Base-by-base conservation (phyloP, 1,139 yeast genomes). In the Protomyces inundatus region DNA sequence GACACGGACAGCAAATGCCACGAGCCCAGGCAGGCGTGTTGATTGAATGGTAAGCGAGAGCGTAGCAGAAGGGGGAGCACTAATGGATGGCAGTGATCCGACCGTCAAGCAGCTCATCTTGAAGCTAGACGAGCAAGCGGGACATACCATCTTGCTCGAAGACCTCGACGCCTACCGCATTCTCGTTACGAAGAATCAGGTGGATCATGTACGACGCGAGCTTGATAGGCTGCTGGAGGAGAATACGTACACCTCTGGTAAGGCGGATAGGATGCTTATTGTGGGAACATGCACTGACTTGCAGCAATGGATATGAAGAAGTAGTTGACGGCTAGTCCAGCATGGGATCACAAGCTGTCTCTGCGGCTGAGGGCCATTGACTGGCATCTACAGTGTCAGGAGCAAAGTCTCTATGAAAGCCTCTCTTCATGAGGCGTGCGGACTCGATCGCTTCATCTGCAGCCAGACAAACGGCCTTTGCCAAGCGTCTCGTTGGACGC, bases 91-190 rank as follows among this genome's bases (percentile, higher is more conserved):
- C 16, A 63, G 65, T 52, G 65, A 63, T 34, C 65, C 65, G 32
- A 63, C 65, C 4, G 65, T 63, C 23, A 57, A 56, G 33, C 65
- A 63, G 54, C 54, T 63, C 36, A 57, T 63, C 16, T 39, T 63
- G 48, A 63, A 63, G 51, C 54, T 63, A 23, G 65, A 63, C 33
- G 58, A 55, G 14, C 65, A 63, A 35, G 58, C 65, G 23, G 54
- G 54, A 30, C 65, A 63, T 52, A 60, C 58, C 40, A 63, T 63
- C 45, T 55, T 63, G 40, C 32, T 63, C n/a, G 65, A 63, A 32
- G 65, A 58, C 30, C 45, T 58, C 35, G 62, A 58, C 30, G 56
- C 53, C 42, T 58, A 52, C 14, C 55, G 62, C n/a, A 14, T 58
- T 33, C 53, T 58, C 40, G 62, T 58, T 34, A 55, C 54, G n/a